Base-by-base conservation (phyloP, 805 yeast genomes). In the Lipomyces lipofer region DNA sequence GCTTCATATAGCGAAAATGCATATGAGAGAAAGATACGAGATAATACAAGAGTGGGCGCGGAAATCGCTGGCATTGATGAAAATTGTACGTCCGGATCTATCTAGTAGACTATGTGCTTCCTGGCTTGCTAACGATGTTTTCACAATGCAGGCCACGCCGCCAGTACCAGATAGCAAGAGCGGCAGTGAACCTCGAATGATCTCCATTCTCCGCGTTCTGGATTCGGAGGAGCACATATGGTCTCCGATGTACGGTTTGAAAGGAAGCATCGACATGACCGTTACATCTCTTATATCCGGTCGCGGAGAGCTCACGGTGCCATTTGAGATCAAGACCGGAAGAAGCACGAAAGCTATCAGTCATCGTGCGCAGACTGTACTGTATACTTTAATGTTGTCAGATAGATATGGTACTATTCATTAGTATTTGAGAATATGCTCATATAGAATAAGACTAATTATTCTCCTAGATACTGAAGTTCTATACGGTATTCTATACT, bases 271-370 rank as follows among this genome's bases (percentile, higher is more conserved):
- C 15, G 99, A 94, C 72, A 96, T 85, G 2, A 89, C 96, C 0
- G 77, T 89, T 1, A 86, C 85, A 61, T 85, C 86, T 0, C 68
- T 72, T 2, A 66, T 78, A 7, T 72, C 72, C n/a, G 40, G 36
- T 6, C 35, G 33, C n/a, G 44, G 35, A 5, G 25, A 42, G 74
- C 74, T 4, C 58, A 66, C 4, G 65, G 78, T 83, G 0, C 98
- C 97, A 0, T 74, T 94, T 72, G 99, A 94, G 67, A 82, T 94
- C 54, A 94, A 94, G 67, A 89, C 98, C 0, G 97, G 98, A 0
- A 75, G 74, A 49, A 44, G 47, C 13, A 70, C 76, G 29, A 81
- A 80, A 44, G 75, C 82, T 35, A 68, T 85, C 4, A 70, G 84
- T 2, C 97, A 94, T 68, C 82, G 86, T 47, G 96, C 95, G 0